Evolutionary conservation across 805 yeast genomes (phyloP).

Genomic region (Jamesozyma gamospora): DNA sequence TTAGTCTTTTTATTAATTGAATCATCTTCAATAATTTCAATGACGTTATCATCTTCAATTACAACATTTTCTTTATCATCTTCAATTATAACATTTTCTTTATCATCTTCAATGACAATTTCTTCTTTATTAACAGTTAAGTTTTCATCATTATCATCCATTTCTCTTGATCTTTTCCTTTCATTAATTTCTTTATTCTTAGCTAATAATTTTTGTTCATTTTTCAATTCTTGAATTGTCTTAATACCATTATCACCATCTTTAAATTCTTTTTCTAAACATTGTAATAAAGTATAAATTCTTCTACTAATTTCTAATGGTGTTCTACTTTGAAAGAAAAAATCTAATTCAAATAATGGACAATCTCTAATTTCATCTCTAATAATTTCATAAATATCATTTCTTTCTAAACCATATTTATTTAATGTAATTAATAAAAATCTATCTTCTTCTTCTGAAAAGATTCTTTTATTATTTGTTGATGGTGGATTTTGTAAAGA

Average conservation of each 20-base stretch:
- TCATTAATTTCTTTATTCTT: neutral
- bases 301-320: slow-evolving; percentile 74
- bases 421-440: slow-evolving; percentile 71
- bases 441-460: slow-evolving; percentile 86
- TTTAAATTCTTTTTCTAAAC: slow-evolving; percentile 54
- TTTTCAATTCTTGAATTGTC: neutral
- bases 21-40: neutral
- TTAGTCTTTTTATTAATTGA: neutral
- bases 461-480: slow-evolving; percentile 42
- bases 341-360: slow-evolving; percentile 77
- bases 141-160: neutral
- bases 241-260: neutral
- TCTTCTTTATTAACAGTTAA: neutral
- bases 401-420: slow-evolving; percentile 70
- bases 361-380: slow-evolving; percentile 67
- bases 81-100: neutral
- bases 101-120: no score
- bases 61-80: no score
- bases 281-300: slow-evolving; percentile 66
- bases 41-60: neutral
- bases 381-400: slow-evolving; percentile 69
- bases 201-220: neutral
- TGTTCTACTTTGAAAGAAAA: slow-evolving; percentile 76
- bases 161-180: slow-evolving; percentile 2
- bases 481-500: slow-evolving; percentile 64